phyloP scores from a whole-genome alignment of 192 early-diverging fungal genomes.

The Diversispora epigaea region DNA sequence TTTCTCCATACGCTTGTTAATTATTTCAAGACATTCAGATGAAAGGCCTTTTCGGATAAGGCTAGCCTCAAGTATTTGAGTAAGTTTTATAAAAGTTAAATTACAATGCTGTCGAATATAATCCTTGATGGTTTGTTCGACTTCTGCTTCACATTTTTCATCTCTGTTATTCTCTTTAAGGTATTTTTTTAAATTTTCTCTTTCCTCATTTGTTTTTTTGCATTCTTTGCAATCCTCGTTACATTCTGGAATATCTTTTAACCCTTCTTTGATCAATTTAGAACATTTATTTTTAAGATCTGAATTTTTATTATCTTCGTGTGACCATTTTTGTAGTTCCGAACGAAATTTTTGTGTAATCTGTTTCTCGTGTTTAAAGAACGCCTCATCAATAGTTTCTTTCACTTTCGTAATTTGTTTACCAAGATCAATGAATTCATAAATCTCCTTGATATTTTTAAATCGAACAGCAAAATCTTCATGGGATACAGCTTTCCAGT shows the following conservation, averaged over 20 bases:
- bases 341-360: neutral
- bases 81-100: conserved; percentile 1
- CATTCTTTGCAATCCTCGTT: no score
- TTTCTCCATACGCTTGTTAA: conserved; percentile 1
- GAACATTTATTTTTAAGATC: no score
- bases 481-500: conserved; percentile 5
- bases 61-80: conserved; percentile 5
- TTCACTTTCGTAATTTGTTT: conserved; percentile 25
- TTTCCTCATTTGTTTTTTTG: no score
- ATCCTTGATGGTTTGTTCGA: conserved; percentile 4
- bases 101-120: conserved; percentile 16
- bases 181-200: no score
- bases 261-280: no score
- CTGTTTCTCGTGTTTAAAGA: conserved; percentile 9
- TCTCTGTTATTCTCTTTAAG: neutral
- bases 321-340: neutral
- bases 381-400: conserved; percentile 19
- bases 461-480: conserved; percentile 29
- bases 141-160: conserved; percentile 7
- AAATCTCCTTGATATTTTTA: conserved; percentile 30
- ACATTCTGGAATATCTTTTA: no score
- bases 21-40: conserved; percentile 13
- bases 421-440: conserved; percentile 30
- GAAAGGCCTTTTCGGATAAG: conserved; percentile 10
- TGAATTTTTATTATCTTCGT: neutral